phyloP scores from a whole-genome alignment of 768 basidiomycete species.

The Phaffia australis region DNA sequence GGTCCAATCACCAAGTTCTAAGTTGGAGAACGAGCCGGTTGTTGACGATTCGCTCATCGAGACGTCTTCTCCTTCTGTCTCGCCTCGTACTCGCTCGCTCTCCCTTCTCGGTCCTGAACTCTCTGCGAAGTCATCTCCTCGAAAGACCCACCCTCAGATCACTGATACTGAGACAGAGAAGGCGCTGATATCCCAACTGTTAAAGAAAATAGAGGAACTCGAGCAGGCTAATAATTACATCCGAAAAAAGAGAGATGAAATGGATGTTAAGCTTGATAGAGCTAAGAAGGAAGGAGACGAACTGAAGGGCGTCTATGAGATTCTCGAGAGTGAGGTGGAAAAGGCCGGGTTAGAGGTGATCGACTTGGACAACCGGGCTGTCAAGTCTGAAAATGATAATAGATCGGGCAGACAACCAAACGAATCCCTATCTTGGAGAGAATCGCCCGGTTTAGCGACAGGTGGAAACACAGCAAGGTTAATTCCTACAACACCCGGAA shows the following conservation, averaged over 20 bases:
- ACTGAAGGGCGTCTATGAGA: slow-evolving; percentile 46
- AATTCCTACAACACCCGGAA: slow-evolving; percentile 4
- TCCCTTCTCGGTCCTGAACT: slow-evolving; percentile 16
- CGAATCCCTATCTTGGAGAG: too few species aligned
- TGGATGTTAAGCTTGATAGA: slow-evolving; percentile 18
- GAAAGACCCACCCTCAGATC: not conserved
- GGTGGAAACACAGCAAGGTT: not conserved
- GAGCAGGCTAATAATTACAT: slow-evolving; percentile 27
- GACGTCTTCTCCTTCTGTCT: slow-evolving; percentile 7
- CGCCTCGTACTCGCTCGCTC: slow-evolving; percentile 11
- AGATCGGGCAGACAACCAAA: not conserved
- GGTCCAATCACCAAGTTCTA: not conserved
- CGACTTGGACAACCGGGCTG: slow-evolving; percentile 46
- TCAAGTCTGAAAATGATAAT: slow-evolving; percentile 33
- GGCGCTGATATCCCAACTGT: slow-evolving; percentile 26
- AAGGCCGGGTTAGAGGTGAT: slow-evolving; percentile 45
- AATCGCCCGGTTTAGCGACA: not conserved
- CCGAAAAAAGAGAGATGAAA: slow-evolving; percentile 19
- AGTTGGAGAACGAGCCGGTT: not conserved
- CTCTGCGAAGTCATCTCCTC: not conserved
- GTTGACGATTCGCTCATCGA: not conserved
- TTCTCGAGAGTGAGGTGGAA: slow-evolving; percentile 44
- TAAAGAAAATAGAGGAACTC: slow-evolving; percentile 30
- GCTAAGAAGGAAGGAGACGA: slow-evolving; percentile 22
- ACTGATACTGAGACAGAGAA: slow-evolving; percentile 13